Evolutionary conservation across 768 basidiomycete genomes (phyloP), one percentile per base, ranked within the genome.

Genomic region (Hebeloma cylindrosporum): DNA sequence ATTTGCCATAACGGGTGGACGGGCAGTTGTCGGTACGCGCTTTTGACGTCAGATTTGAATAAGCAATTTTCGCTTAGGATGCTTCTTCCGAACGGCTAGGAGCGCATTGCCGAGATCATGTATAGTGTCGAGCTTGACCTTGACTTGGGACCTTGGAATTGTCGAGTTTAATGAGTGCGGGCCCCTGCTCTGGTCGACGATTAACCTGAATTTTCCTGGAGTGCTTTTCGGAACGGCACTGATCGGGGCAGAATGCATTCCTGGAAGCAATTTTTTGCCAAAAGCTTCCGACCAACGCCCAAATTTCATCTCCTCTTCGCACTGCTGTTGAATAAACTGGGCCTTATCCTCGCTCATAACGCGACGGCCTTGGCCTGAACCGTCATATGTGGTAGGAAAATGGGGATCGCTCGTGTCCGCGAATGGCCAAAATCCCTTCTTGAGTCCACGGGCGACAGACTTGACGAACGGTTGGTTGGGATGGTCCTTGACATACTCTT

Each of bases 381-480:
- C 56, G 32, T 69, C 65, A 17, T 50, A 49, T 0, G 54, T 60
- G 6, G 27, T 37, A 13, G 63, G 67, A 21, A 56, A 59, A 3
- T 17, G 45, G 1, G 33, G 40, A 16, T 50, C 18, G 29, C 34
- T 37, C 4, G 64, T 65, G 11, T 66, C 47, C 0, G 67, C 68
- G 43, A 47, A 70, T 0, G 75, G 76, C 75, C 74, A 77, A 51
- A 75, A 75, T 1, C 75, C 74, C 2, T 69, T 51, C 0, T 54
- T 44, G 0, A 78, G 54, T 0, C 60, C 60, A 0, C 21, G 6
- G 6, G 47, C 26, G 1, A 75, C 63, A 0, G 68, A 75, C 0
- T 50, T 3, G 0, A 75, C 71, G 20, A 71, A 66, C 0, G 53
- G 29, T 7, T 46, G 62, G 38, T 74, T 75, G 0, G 73, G 70